These are phyloP conservation scores for Populus deltoides DNA, from an alignment of 345 rosid genomes.

Conservation along the genomic window DNA sequence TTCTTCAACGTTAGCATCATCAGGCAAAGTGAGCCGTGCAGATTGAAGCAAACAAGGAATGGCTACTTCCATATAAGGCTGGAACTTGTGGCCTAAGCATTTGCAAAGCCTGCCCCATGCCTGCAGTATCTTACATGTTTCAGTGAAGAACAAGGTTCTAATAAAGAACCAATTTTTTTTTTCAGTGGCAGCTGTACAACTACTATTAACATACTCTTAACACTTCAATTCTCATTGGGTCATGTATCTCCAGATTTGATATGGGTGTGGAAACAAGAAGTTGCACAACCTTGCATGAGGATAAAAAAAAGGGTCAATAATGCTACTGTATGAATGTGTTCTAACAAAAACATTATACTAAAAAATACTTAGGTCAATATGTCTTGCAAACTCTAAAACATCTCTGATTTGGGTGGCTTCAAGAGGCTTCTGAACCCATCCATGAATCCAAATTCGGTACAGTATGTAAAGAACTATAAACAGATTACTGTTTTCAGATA, in stretches of 20 bases:
- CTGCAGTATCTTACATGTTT: neutral
- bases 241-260: neutral
- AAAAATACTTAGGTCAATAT: neutral
- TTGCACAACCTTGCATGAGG: neutral
- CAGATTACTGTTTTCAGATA: too few relatives aligned
- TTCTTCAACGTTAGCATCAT: neutral
- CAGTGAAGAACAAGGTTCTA: neutral
- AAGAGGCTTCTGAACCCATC: neutral
- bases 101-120: slow-evolving; percentile 20
- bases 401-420: neutral
- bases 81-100: slow-evolving; percentile 13
- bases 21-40: slow-evolving; percentile 1
- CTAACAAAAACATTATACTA: neutral
- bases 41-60: slow-evolving; percentile 15
- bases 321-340: neutral
- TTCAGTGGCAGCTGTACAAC: neutral
- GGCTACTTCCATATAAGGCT: slow-evolving; percentile 4
- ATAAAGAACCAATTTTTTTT: neutral
- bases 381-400: neutral
- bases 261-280: neutral
- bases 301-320: neutral
- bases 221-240: slow-evolving; percentile 3
- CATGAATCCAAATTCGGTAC: neutral
- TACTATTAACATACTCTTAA: neutral
- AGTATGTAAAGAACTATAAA: neutral